Evolutionary conservation across 169 alveolate genomes (phyloP).

Genomic region (Eimeria tenella): DNA sequence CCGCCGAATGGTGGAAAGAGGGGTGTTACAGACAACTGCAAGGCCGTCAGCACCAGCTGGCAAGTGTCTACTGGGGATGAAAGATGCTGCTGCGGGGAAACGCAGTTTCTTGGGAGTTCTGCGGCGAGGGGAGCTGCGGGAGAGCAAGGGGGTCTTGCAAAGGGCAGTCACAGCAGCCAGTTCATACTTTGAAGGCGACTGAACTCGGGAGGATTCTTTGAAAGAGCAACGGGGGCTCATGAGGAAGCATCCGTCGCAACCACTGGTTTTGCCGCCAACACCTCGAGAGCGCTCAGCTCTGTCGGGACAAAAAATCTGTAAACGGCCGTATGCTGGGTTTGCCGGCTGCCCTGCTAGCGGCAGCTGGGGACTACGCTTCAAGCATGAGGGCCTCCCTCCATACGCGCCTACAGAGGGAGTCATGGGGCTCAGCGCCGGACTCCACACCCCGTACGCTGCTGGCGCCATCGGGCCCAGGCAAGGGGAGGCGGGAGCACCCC

Average conservation of each 20-base stretch:
- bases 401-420: background rate
- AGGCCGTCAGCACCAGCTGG: background rate
- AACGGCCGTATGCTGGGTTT: background rate
- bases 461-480: constrained; percentile 20
- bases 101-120: background rate
- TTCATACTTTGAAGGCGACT: constrained; percentile 55
- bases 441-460: background rate
- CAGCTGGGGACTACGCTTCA: background rate
- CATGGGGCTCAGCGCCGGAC: background rate
- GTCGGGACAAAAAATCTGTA: constrained; percentile 23
- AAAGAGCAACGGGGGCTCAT: background rate
- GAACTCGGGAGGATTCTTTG: background rate
- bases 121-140: background rate
- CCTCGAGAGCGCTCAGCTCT: constrained; percentile 8
- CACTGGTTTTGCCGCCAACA: background rate
- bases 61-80: constrained; percentile 38
- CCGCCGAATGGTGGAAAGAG: background rate
- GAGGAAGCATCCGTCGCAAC: background rate
- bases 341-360: background rate
- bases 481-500: constrained; percentile 10
- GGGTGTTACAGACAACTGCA: constrained; percentile 4
- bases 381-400: background rate
- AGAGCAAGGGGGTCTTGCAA: background rate
- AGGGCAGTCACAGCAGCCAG: constrained; percentile 67
- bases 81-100: constrained; percentile 31